These are phyloP conservation scores for Leccinum subrobustum DNA, from an alignment of 1,284 basidiomycete genomes.

Conservation along the genomic window DNA sequence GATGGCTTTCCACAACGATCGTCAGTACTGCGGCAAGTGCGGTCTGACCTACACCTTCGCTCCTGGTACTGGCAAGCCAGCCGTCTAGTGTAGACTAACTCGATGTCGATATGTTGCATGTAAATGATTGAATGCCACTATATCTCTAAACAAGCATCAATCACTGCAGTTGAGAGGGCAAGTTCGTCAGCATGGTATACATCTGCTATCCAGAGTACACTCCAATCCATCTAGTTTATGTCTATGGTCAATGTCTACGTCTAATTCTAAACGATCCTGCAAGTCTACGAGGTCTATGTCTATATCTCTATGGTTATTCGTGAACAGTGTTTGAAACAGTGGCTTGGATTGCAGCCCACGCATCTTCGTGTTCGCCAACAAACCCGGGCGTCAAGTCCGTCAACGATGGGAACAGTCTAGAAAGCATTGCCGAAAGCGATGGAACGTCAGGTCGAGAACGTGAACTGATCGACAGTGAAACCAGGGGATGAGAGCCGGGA, in stretches of 20 bases:
- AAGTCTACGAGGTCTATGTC: constrained; percentile 1
- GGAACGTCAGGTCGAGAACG: constrained; percentile 17
- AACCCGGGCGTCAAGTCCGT: constrained; percentile 16
- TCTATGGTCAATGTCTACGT: constrained; percentile 4
- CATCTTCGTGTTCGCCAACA: constrained; percentile 20
- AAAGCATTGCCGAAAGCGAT: constrained; percentile 14
- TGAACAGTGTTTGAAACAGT: constrained; percentile 3
- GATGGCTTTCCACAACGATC: constrained; percentile 95
- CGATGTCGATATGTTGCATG: constrained; percentile 10
- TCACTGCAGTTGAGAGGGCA: neutral
- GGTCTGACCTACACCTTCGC: constrained; percentile 89
- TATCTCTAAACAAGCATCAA: neutral
- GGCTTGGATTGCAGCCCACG: constrained; percentile 19
- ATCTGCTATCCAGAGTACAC: neutral
- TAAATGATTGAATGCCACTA: constrained; percentile 13
- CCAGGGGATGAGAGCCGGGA: constrained; percentile 18
- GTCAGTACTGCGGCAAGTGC: constrained; percentile 96
- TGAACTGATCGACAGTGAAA: constrained; percentile 23
- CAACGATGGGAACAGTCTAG: constrained; percentile 23
- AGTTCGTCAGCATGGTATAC: neutral
- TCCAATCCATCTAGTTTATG: neutral
- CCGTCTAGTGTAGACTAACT: constrained; percentile 48
- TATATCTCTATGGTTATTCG: neutral
- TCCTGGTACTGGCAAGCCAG: constrained; percentile 68
- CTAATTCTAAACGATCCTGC: constrained; percentile 1